These are phyloP conservation scores for Plectranthus barbatus DNA, from an alignment of 257 asterid species.

Conservation along the genomic window DNA sequence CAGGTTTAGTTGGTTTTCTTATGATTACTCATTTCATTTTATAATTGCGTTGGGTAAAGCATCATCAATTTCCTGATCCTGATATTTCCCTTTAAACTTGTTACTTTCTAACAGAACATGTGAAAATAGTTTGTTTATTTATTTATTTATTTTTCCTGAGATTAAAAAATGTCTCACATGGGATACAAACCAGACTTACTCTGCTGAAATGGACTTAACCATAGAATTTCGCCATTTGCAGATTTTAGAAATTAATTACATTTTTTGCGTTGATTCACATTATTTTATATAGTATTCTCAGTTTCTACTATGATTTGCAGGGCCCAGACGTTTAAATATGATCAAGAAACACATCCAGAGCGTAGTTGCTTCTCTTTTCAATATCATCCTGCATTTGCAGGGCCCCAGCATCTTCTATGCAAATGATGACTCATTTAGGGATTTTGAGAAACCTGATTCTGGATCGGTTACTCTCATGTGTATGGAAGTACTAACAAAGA, in stretches of 20 bases:
- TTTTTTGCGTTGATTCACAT: neutral
- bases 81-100: neutral
- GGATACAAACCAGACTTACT: too few relatives aligned
- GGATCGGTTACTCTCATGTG: constrained; percentile 75
- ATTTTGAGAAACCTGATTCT: constrained; percentile 51
- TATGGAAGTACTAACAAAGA: constrained; percentile 55
- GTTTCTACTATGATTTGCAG: constrained; percentile 40
- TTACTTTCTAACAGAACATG: neutral
- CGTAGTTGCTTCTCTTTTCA: constrained; percentile 72
- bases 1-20: neutral
- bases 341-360: constrained; percentile 55
- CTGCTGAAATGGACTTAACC: too few relatives aligned
- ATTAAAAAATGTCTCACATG: too few relatives aligned
- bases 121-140: neutral
- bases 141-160: too few relatives aligned
- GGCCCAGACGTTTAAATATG: constrained; percentile 48
- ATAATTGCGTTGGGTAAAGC: neutral
- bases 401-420: constrained; percentile 51
- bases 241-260: neutral
- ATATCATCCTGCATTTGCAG: constrained; percentile 68
- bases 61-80: neutral
- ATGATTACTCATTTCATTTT: neutral
- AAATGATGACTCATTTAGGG: constrained; percentile 22
- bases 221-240: neutral
- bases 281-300: constrained; percentile 1